Evolutionary conservation across 108 stramenopile species (phyloP), one percentile per base, ranked within the genome.

Genomic region (Cyclotella atomus): DNA sequence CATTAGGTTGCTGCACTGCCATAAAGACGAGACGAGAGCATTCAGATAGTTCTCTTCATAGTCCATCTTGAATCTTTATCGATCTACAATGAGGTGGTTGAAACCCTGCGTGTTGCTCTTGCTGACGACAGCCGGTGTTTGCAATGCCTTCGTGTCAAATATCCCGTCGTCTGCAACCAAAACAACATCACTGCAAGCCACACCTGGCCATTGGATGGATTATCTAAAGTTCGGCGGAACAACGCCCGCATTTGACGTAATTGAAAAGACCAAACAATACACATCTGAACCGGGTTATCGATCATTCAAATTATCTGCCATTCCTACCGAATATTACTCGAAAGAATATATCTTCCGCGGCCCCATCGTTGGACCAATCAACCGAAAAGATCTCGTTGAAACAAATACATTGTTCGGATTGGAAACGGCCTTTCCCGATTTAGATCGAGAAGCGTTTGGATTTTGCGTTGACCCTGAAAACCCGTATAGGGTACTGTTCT

Each of bases 291-390:
- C n/a, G n/a, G 47, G 47, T 4, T 10, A 49, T 49, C 41, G 65
- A 50, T 12, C 15, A n/a, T 2, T 66, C 65, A 12, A 46, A 12
- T 41, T 41, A 12, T 7, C 38, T 41, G 7, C 38, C 38, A 41
- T 41, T 12, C 38, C 38, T 9, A 41, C 38, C 9, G 38, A 41
- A 9, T 41, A 41, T n/a, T 66, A 27, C 65, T 14, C 50, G 3
- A 59, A 79, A 15, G 82, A 89, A 53, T 89, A 85, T 75, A 66
- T 89, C 34, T 83, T 89, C 60, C 84, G 88, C 2, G 86, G 88
- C 10, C 86, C 86, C 1, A 36, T 62, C 2, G 76, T 89, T 63
- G 88, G 88, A 20, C 88, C 88, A 25, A 67, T 89, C 0, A 83
- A 73, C 54, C 85, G 83, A 45, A 56, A 65, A n/a, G 88, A 89